A percentile compares a stretch with the other conserved stretches of the same genome.
Evolutionary conservation across 352 stramenopile species (phyloP).

Genomic region (Globisporangium cylindrosporum): DNA sequence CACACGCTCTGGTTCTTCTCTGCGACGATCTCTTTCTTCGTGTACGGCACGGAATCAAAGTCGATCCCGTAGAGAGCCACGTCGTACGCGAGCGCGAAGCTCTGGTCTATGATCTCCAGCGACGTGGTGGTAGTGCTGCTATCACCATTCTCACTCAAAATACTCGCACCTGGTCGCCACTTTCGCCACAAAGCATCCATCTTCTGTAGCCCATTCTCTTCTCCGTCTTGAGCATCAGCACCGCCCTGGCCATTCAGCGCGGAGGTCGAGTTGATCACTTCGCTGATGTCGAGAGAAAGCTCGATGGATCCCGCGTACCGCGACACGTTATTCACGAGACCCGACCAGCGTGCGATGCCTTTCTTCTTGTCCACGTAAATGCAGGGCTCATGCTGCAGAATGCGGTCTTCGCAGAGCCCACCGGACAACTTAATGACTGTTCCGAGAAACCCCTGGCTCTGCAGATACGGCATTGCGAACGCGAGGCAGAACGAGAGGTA

Average conservation of each 20-base stretch:
- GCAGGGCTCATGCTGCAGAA: constrained; percentile 39
- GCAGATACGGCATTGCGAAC: constrained; percentile 67
- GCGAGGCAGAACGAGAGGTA: constrained; percentile 76
- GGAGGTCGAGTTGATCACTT: constrained; percentile 45
- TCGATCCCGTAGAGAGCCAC: constrained; percentile 64
- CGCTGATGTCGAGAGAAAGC: constrained; percentile 46
- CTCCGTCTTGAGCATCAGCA: not conserved
- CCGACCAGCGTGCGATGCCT: constrained; percentile 55
- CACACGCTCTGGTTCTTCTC: constrained; percentile 78
- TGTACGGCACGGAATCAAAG: constrained; percentile 28
- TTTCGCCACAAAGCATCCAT: constrained; percentile 24
- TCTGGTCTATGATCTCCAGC: constrained; percentile 32
- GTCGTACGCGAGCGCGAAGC: constrained; percentile 71
- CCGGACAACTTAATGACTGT: constrained; percentile 59
- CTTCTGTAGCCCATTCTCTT: constrained; percentile 26
- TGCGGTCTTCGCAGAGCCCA: constrained; percentile 34
- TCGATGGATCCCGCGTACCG: constrained; percentile 59
- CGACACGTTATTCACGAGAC: constrained; percentile 72
- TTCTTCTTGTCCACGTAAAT: constrained; percentile 60
- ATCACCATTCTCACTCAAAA: not conserved
- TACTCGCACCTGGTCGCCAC: constrained; percentile 21
- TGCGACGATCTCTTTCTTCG: constrained; percentile 50
- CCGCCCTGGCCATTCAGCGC: not conserved
- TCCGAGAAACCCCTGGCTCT: constrained; percentile 70
- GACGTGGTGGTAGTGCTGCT: not conserved